These are phyloP conservation scores for Colletotrichum orchidophilum DNA, from an alignment of 2,329 filamentous ascomycete species.

Conservation along the genomic window DNA sequence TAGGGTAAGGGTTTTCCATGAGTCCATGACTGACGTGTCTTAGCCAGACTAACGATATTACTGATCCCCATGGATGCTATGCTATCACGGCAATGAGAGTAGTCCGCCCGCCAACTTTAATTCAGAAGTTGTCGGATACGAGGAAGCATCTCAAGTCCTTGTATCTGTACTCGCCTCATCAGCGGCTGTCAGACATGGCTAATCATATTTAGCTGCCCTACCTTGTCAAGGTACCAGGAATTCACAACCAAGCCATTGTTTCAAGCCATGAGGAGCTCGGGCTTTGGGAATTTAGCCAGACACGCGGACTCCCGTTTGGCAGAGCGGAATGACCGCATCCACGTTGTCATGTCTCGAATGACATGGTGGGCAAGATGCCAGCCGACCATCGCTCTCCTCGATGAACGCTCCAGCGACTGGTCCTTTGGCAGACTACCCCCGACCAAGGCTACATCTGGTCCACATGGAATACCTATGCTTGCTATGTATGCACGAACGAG, in stretches of 20 bases:
- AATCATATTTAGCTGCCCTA: not conserved
- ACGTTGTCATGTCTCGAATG: not conserved
- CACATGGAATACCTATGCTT: not conserved
- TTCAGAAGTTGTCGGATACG: not conserved
- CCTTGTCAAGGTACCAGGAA: not conserved
- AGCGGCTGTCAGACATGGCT: not conserved
- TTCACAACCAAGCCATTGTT: not conserved
- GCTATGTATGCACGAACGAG: constrained; percentile 7
- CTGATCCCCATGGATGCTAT: not conserved
- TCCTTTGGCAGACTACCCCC: not conserved
- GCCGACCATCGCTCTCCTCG: not conserved
- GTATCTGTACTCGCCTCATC: not conserved
- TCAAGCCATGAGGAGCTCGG: not conserved
- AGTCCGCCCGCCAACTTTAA: not conserved
- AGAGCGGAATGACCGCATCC: constrained; percentile 6
- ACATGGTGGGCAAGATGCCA: not conserved
- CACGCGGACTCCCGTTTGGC: not conserved
- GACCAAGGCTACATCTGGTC: constrained; percentile 1
- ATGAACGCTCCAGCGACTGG: not conserved
- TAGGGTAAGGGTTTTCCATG: not conserved
- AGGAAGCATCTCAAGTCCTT: not conserved
- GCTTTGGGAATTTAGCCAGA: not conserved
- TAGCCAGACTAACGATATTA: not conserved
- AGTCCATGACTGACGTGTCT: not conserved
- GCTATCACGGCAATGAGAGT: not conserved